Base-by-base conservation (phyloP, 2,329 filamentous ascomycete species). In the Karstenula rhodostoma region DNA sequence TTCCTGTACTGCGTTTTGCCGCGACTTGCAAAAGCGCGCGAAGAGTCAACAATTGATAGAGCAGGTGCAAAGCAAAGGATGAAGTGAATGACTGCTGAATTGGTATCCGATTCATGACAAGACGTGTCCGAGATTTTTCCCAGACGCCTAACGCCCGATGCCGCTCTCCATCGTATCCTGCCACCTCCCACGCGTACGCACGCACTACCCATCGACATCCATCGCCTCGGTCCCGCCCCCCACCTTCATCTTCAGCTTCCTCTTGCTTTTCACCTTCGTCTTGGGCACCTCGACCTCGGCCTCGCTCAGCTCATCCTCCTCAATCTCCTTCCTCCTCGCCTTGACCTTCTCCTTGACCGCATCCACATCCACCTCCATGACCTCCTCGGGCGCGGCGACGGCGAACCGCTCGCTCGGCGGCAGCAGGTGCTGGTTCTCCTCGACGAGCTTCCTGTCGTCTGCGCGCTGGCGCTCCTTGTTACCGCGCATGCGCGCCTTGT, bases 401-500 rank as follows among this genome's bases (percentile, higher is more conserved):
- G 75, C 77, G 60, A 78, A 80, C 54, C 81, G 69, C 73, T 82
- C 80, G 63, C 78, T 75, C 47, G 80, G 80, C 70, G 92, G 93
- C 72, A 99, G 87, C 79, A 99, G 85, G 82, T 99, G 95, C 83
- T 93, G 89, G 81, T 97, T 94, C 83, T 95, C 89, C 69, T 89
- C 90, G 54, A 99, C 94, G 67, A 98, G 85, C 84, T 94, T 95
- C 78, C 92, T 85, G 76, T 97, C 92, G 65, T 86, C 84, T 72
- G 89, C 90, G 66, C 92, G 84, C 83, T 95, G 89, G 76, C 89
- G 87, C 79, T 91, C 91, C 81, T 91, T 90, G 83, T 96, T 96
- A 78, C 94, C 94, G 55, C 89, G 89, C 91, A 98, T 93, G 77
- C 95, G 89, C 77, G 90, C 89, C 87, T 92, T 94, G 85, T 97